phyloP scores from a whole-genome alignment of 805 yeast species.

The Yarrowia keelungensis region DNA sequence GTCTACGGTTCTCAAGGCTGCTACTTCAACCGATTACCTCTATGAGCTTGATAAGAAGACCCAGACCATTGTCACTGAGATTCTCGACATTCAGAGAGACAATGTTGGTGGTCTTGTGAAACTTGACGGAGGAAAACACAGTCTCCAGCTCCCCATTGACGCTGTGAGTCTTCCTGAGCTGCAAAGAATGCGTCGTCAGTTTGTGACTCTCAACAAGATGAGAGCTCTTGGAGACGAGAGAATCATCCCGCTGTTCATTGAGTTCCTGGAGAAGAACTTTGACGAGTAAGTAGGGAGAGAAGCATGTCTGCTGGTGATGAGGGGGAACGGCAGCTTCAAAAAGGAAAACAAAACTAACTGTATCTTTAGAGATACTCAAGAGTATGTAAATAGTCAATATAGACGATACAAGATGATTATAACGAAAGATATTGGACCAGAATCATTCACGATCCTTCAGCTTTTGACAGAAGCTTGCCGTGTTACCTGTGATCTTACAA shows the following conservation, averaged over 20 bases:
- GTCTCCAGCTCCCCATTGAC: constrained; percentile 67
- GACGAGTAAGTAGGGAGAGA: constrained; percentile 42
- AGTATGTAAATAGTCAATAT: no score
- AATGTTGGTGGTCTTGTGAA: constrained; percentile 48
- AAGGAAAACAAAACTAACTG: no score
- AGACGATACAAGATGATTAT: no score
- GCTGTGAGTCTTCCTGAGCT: constrained; percentile 74
- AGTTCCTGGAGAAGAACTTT: constrained; percentile 73
- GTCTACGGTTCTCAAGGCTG: constrained; percentile 83
- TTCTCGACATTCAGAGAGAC: constrained; percentile 68
- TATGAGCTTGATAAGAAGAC: constrained; percentile 80
- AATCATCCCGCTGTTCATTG: constrained; percentile 75
- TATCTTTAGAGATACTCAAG: no score
- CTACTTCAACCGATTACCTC: constrained; percentile 74
- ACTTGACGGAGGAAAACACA: constrained; percentile 53
- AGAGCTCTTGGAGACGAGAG: constrained; percentile 73
- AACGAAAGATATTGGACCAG: no score
- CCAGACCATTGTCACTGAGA: constrained; percentile 64
- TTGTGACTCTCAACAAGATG: constrained; percentile 79
- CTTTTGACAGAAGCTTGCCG: no score
- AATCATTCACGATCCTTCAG: no score
- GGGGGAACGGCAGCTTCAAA: no score
- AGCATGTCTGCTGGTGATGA: no score
- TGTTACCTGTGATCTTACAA: no score
- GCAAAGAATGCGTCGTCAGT: constrained; percentile 83